Base-by-base conservation (phyloP, 1,284 basidiomycete species). In the Caloboletus firmus region DNA sequence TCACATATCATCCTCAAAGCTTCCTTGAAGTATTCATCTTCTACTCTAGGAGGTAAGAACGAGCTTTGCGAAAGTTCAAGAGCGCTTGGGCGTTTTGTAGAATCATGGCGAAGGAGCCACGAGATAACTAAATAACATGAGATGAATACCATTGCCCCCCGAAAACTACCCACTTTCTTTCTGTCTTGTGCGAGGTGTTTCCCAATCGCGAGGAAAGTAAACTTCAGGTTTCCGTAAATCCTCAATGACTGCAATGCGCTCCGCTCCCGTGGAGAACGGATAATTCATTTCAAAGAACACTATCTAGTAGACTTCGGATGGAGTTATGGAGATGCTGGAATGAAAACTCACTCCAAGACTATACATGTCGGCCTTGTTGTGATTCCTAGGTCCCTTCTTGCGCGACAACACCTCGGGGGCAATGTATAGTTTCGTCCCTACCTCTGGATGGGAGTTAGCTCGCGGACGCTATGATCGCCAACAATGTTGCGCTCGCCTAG, bases 211-310 rank as follows among this genome's bases (percentile, higher is more conserved):
- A 1, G 95, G 95, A 63, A 98, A 93, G 37, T 80, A 76, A 36
- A 96, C 83, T 5, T 79, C 74, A 0, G 85, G 85, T 58, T 83
- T 84, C 12, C 95, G 78, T 34, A 97, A 70, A 46, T 87, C 84
- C 58, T 89, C 88, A 7, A 98, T 80, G 17, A 95, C 91, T 4
- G 82, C 82, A 42, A 92, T 89, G 15, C 95, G 85, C 68, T 98
- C 95, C 51, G 92, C 83, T 3, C 84, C 87, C 0, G 95, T 98
- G n/a, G 81, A 79, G 73, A 97, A 96, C 20, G 71, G 64, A 75
- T 89, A 93, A 68, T 95, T 94, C 94, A 98, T 97, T 76, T 98
- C 95, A 66, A 98, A 98, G 73, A 98, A 96, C 28, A 98, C 95
- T 63, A 98, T 88, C 88, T 92, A 46, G 8, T 43, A 41, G 39